Conservation (phyloP, 768 basidiomycete species). For the Auriscalpium vulgare region DNA sequence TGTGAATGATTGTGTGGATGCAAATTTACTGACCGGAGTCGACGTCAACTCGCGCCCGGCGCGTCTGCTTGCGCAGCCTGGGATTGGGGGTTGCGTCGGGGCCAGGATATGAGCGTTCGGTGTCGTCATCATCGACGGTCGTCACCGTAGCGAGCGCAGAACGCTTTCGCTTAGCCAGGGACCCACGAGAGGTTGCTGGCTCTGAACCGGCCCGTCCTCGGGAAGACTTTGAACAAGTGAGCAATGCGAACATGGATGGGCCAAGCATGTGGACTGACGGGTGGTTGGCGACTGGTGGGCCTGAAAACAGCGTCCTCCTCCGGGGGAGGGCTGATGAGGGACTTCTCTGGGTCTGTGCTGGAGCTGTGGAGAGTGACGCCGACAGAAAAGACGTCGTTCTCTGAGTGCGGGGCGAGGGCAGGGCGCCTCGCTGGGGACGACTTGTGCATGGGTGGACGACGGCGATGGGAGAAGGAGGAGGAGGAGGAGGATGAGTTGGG, state of each 20-base stretch:
- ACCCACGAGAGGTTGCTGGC: slow-evolving; percentile 4
- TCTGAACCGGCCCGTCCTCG: slow-evolving; percentile 15
- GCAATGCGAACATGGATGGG: slow-evolving; percentile 6
- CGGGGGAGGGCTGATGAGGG: slow-evolving; percentile 15
- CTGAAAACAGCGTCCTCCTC: slow-evolving; percentile 1
- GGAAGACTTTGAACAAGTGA: slow-evolving; percentile 7
- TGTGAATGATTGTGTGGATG: too few relatives aligned
- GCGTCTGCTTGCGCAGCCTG: slow-evolving; percentile 45
- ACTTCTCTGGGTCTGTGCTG: slow-evolving; percentile 10
- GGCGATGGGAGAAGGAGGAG: background rate
- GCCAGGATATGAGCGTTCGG: slow-evolving; percentile 12
- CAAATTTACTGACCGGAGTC: slow-evolving; percentile 1
- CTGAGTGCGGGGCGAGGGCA: slow-evolving; percentile 3
- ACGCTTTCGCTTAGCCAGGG: slow-evolving; percentile 32
- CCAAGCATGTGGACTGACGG: background rate
- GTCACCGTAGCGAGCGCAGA: slow-evolving; percentile 9
- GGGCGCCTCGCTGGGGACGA: slow-evolving; percentile 10
- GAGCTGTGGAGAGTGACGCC: slow-evolving; percentile 9
- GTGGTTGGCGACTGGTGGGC: background rate
- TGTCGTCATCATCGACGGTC: slow-evolving; percentile 2
- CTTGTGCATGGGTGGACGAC: slow-evolving; percentile 5
- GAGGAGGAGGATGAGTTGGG: background rate
- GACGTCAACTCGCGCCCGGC: background rate
- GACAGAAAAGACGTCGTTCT: slow-evolving; percentile 6
- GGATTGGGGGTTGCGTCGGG: slow-evolving; percentile 49